phyloP scores from a whole-genome alignment of 768 basidiomycete genomes.

The Collybia sp. region DNA sequence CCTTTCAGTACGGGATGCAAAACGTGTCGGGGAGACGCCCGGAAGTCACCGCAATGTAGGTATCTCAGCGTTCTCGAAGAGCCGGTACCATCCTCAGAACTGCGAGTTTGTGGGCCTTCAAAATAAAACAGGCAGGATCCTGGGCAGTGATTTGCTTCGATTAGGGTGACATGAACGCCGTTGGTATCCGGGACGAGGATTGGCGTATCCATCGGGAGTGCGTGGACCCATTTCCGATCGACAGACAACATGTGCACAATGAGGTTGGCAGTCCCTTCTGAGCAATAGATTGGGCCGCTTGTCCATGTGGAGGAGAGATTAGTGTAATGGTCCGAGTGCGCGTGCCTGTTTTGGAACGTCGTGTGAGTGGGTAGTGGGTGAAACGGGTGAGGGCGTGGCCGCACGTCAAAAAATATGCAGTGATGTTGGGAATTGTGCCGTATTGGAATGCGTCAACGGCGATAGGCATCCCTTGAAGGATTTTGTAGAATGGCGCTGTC shows the following conservation, averaged over 20 bases:
- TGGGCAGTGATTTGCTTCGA: constrained; percentile 99
- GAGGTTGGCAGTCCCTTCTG: constrained; percentile 86
- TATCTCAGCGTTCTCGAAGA: constrained; percentile 74
- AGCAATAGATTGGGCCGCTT: constrained; percentile 94
- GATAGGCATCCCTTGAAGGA: constrained; percentile 94
- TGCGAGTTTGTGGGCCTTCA: constrained; percentile 84
- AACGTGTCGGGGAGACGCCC: constrained; percentile 85
- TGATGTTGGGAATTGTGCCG: constrained; percentile 84
- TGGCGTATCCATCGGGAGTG: constrained; percentile 77
- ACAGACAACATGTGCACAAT: constrained; percentile 91
- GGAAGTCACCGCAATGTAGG: constrained; percentile 92
- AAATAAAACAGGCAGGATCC: constrained; percentile 94
- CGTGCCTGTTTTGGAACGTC: constrained; percentile 56
- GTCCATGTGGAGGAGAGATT: constrained; percentile 87
- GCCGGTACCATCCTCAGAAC: constrained; percentile 83
- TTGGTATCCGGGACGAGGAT: constrained; percentile 75
- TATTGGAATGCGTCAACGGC: constrained; percentile 98
- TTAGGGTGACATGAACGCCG: constrained; percentile 85
- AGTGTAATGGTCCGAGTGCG: constrained; percentile 97
- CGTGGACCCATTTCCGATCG: constrained; percentile 83
- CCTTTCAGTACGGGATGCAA: constrained; percentile 79
- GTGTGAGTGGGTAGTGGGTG: constrained; percentile 1
- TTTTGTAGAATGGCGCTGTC: constrained; percentile 93
- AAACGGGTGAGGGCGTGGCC: constrained; percentile 5
- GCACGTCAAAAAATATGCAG: constrained; percentile 89